Evolutionary conservation across 768 basidiomycete genomes (phyloP).

Genomic region (Hygrocybe coccinea): DNA sequence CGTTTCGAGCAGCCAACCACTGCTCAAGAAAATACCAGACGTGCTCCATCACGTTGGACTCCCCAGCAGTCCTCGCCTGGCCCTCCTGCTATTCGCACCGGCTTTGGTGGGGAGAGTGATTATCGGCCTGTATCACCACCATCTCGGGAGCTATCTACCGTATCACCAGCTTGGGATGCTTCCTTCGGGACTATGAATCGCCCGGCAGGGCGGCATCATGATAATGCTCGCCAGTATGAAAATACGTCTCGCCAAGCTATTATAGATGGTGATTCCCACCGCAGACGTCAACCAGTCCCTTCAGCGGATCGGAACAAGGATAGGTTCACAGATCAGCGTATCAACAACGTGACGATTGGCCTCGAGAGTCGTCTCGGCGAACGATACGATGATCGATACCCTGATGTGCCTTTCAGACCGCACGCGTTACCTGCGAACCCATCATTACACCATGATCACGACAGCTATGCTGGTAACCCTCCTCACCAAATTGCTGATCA

Average conservation of each 20-base stretch:
- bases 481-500: slow-evolving; percentile 3
- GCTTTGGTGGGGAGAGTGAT: slow-evolving; percentile 6
- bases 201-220: slow-evolving; percentile 13
- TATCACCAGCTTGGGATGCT: slow-evolving; percentile 21
- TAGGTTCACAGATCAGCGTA: not conserved
- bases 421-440: slow-evolving; percentile 18
- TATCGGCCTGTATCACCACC: slow-evolving; percentile 26
- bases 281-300: not conserved
- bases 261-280: slow-evolving; percentile 2
- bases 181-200: slow-evolving; percentile 11
- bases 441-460: slow-evolving; percentile 10
- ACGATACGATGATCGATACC: slow-evolving; percentile 15
- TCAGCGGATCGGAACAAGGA: not conserved
- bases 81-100: slow-evolving; percentile 8
- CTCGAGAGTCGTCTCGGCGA: slow-evolving; percentile 22
- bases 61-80: slow-evolving; percentile 20
- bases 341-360: not conserved
- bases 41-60: slow-evolving; percentile 17
- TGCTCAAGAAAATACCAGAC: not conserved
- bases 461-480: not conserved
- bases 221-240: slow-evolving; percentile 8
- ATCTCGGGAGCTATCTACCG: slow-evolving; percentile 26
- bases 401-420: slow-evolving; percentile 7
- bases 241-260: not conserved
- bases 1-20: slow-evolving; percentile 1